These are phyloP conservation scores for Melampsora medusae DNA, from an alignment of 1,284 basidiomycete species.

Conservation along the genomic window DNA sequence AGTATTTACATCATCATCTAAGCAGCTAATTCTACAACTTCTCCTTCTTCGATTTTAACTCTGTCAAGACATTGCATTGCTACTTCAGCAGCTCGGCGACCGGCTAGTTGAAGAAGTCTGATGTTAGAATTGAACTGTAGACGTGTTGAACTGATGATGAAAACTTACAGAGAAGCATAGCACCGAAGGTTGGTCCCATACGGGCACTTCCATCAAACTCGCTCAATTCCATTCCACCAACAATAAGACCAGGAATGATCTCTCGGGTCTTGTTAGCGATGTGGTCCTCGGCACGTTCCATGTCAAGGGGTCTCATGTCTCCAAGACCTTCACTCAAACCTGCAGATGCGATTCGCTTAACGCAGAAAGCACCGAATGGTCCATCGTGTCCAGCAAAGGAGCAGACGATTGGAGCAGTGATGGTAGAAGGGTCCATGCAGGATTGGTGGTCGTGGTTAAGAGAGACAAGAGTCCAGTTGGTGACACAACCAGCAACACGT, in stretches of 20 bases:
- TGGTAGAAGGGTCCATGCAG: slow-evolving; percentile 83
- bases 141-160: not conserved
- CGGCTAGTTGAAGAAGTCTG: not conserved
- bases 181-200: slow-evolving; percentile 67
- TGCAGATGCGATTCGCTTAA: slow-evolving; percentile 74
- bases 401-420: slow-evolving; percentile 70
- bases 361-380: slow-evolving; percentile 79
- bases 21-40: slow-evolving; percentile 36
- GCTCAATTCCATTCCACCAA: slow-evolving; percentile 73
- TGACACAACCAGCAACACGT: slow-evolving; percentile 77
- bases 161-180: slow-evolving; percentile 43
- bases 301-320: slow-evolving; percentile 69
- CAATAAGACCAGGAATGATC: slow-evolving; percentile 68
- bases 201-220: slow-evolving; percentile 78
- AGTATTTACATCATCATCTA: not conserved
- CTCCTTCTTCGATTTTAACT: slow-evolving; percentile 40
- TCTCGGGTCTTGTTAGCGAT: slow-evolving; percentile 67
- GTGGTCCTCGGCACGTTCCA: slow-evolving; percentile 70
- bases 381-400: slow-evolving; percentile 62
- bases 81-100: slow-evolving; percentile 36
- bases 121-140: too few relatives aligned
- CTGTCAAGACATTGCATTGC: slow-evolving; percentile 28
- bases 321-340: slow-evolving; percentile 74
- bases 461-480: slow-evolving; percentile 79
- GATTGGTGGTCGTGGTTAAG: slow-evolving; percentile 69